Evolutionary conservation across 179 eudicot species (phyloP).

Genomic region (Carnegiea gigantea): DNA sequence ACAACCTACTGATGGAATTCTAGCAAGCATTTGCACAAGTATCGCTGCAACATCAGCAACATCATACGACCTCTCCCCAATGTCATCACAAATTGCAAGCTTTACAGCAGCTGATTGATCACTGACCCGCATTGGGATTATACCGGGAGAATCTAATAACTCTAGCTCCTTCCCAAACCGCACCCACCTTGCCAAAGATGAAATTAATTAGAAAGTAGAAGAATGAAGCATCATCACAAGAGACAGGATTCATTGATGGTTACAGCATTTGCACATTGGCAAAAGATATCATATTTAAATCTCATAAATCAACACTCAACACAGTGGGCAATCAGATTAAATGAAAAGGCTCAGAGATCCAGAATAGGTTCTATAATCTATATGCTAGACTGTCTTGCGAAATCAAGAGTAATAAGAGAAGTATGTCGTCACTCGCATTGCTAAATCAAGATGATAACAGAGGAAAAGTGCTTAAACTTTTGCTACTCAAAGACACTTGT

Average conservation of each 20-base stretch:
- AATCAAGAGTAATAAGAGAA: neutral
- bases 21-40: constrained; percentile 80
- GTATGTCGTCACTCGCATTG: neutral
- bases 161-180: constrained; percentile 87
- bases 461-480: neutral
- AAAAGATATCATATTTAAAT: too few species aligned
- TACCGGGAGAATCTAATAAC: constrained; percentile 94
- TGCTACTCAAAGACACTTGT: neutral
- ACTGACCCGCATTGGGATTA: constrained; percentile 91
- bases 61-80: constrained; percentile 96
- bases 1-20: constrained; percentile 79
- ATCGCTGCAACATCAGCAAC: constrained; percentile 79
- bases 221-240: neutral
- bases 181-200: constrained; percentile 71
- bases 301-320: neutral
- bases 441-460: neutral
- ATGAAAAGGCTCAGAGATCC: neutral
- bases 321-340: neutral
- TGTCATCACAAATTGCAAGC: constrained; percentile 98
- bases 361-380: neutral
- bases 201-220: neutral
- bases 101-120: constrained; percentile 94
- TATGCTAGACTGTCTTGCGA: neutral
- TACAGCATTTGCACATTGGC: neutral
- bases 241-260: neutral